phyloP scores from a whole-genome alignment of 768 basidiomycete genomes.

The Cyathus striatus region DNA sequence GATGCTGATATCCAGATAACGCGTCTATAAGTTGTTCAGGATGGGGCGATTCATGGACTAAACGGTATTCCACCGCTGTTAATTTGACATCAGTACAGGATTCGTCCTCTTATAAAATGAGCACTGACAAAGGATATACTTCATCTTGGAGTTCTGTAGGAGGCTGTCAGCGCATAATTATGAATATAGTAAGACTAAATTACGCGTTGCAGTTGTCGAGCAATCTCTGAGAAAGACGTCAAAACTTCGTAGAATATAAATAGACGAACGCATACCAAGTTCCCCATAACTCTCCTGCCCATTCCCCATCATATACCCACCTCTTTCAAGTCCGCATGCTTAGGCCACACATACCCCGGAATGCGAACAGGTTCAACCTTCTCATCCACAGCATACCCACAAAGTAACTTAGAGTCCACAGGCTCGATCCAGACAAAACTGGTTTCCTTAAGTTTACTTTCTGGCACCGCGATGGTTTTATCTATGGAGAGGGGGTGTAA shows the following conservation, averaged over 20 bases:
- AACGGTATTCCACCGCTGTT: slow-evolving; percentile 16
- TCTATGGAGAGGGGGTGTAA: slow-evolving; percentile 4
- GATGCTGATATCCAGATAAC: slow-evolving; percentile 43
- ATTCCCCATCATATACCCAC: slow-evolving; percentile 22
- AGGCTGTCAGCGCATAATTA: too few species aligned
- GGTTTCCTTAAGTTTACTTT: slow-evolving; percentile 14
- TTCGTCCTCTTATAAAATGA: background rate
- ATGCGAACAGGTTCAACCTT: slow-evolving; percentile 11
- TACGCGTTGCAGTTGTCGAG: slow-evolving; percentile 7
- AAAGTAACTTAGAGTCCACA: slow-evolving; percentile 5
- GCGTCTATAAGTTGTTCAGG: slow-evolving; percentile 51
- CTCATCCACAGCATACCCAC: slow-evolving; percentile 10
- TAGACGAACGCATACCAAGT: slow-evolving; percentile 7
- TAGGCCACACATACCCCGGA: slow-evolving; percentile 19
- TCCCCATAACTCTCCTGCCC: slow-evolving; percentile 14
- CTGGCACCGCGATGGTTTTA: slow-evolving; percentile 13
- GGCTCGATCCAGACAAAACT: slow-evolving; percentile 16
- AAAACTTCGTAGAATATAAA: background rate
- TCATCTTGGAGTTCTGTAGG: background rate
- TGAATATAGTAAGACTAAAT: background rate
- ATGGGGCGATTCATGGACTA: slow-evolving; percentile 14
- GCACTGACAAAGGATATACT: background rate
- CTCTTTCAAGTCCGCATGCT: slow-evolving; percentile 5
- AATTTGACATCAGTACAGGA: background rate
- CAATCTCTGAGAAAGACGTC: slow-evolving; percentile 5